These are phyloP conservation scores for Polymyxa betae DNA, from an alignment of 208 protist genomes.

Conservation along the genomic window DNA sequence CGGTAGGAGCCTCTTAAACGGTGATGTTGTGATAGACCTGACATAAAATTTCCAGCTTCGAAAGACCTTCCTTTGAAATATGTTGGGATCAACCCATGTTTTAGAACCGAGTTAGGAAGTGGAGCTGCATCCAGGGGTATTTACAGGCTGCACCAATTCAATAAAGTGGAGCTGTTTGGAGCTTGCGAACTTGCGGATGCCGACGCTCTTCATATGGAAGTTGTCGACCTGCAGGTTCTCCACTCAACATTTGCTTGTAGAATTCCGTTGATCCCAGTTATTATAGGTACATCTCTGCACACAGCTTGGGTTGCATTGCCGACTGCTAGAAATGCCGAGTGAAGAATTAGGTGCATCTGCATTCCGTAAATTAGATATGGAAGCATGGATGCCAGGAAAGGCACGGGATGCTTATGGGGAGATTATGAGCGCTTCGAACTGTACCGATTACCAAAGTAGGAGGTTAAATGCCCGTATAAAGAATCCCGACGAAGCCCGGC, in stretches of 20 bases:
- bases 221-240: constrained; percentile 72
- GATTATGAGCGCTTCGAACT: constrained; percentile 77
- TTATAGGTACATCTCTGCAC: neutral
- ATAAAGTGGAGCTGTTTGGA: constrained; percentile 80
- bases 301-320: neutral
- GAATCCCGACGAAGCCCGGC: neutral
- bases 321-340: constrained; percentile 77
- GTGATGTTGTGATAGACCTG: neutral
- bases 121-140: constrained; percentile 70
- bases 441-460: constrained; percentile 78
- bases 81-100: constrained; percentile 70
- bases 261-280: neutral
- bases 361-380: constrained; percentile 80
- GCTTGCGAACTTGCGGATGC: constrained; percentile 68
- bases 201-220: constrained; percentile 66
- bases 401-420: constrained; percentile 63
- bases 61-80: neutral
- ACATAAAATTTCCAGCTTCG: neutral
- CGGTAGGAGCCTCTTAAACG: neutral
- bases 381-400: constrained; percentile 80
- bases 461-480: constrained; percentile 73
- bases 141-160: constrained; percentile 82
- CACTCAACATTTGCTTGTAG: constrained; percentile 62
- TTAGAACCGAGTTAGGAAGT: constrained; percentile 72
- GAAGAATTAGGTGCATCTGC: constrained; percentile 76